These are phyloP conservation scores for Mycena pura DNA, from an alignment of 768 basidiomycete species.

Conservation along the genomic window DNA sequence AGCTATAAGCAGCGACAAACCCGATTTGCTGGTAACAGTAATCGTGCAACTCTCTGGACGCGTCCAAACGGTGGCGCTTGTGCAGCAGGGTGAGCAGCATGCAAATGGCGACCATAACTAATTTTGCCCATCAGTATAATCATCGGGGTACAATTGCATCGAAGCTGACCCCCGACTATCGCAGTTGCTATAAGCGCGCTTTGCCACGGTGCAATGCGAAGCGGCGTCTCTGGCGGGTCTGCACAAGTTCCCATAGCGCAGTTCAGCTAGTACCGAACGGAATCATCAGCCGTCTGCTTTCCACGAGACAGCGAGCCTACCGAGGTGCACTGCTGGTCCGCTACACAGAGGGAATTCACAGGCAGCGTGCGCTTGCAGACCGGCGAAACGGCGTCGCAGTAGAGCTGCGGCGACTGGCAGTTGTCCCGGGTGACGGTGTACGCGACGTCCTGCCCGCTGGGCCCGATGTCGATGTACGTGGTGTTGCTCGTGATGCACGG, in stretches of 20 bases:
- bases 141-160: not conserved
- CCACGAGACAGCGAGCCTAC: conserved; percentile 35
- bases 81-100: conserved; percentile 48
- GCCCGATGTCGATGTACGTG: conserved; percentile 55
- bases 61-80: conserved; percentile 45
- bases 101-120: conserved; percentile 47
- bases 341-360: conserved; percentile 49
- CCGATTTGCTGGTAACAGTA: conserved; percentile 58
- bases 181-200: conserved; percentile 45
- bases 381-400: conserved; percentile 54
- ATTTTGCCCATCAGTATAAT: not conserved
- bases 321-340: conserved; percentile 61
- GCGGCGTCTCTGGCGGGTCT: conserved; percentile 45
- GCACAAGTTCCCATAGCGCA: conserved; percentile 39
- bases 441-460: conserved; percentile 46
- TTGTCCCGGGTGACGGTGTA: conserved; percentile 65
- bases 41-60: conserved; percentile 49
- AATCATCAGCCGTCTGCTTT: not conserved
- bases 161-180: conserved; percentile 46
- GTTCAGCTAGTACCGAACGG: conserved; percentile 30
- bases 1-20: conserved; percentile 28
- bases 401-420: conserved; percentile 58
- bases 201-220: conserved; percentile 51
- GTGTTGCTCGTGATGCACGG: conserved; percentile 61
- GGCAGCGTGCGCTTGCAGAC: conserved; percentile 54